Base-by-base conservation (phyloP, 2,329 filamentous ascomycete species). In the Fusarium austroafricanum region DNA sequence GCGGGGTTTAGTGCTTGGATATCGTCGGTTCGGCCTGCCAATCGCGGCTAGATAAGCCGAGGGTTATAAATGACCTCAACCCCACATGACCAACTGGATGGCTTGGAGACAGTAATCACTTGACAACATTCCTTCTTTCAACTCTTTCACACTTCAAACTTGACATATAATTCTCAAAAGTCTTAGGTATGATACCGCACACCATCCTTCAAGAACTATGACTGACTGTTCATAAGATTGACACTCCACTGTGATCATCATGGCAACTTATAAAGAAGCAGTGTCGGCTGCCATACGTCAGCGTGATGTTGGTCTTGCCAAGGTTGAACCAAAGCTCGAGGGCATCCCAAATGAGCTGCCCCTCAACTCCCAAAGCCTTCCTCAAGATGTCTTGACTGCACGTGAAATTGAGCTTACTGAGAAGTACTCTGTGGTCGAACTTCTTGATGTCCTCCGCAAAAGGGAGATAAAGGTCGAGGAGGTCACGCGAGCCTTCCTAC, bases 401-500 rank as follows among this genome's bases (percentile, higher is more conserved):
- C 61, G 71, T 12, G 73, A 75, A 43, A 69, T 71, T 15, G 73
- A 75, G 17, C 74, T 75, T n/a, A 75, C 73, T 0, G 74, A 76
- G 31, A 70, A 63, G 5, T 76, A 76, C 51, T 67, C 67, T 3
- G 64, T 72, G 5, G 23, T 53, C 5, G 61, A 75, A 42, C 66
- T 76, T 5, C 55, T 75, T 10, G 43, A 56, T 7, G n/a, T 62
- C 3, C 39, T 74, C 3, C 61, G 67, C 4, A 55, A 65, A 20
- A 55, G 71, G 26, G 68, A 65, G 23, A 61, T 74, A 29, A 66
- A 63, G 18, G 73, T 75, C 1, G 73, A 75, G 20, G 73, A 75
- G 39, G 73, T 75, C 3, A 74, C 73, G 1, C 64, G 71, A 31
- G 73, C 73, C 0, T 75, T 75, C 29, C 20, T 75, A 21, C 51